These are phyloP conservation scores for Penicillium cinerascens DNA, from an alignment of 495 filamentous ascomycete genomes.

Conservation along the genomic window DNA sequence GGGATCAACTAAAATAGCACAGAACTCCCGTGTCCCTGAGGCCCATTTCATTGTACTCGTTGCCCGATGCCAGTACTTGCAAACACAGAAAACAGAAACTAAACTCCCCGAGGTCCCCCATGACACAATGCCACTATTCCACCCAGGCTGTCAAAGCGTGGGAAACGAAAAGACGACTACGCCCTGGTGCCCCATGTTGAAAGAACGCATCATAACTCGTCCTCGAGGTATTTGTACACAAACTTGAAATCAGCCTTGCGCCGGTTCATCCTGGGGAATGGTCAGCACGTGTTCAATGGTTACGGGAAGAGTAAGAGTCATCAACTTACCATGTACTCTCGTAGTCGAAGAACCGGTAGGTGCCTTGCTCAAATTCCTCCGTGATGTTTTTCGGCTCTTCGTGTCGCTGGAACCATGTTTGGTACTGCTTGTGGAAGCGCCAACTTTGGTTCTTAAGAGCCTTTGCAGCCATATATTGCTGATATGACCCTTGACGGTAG, in stretches of 20 bases:
- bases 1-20: slow-evolving; percentile 17
- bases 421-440: slow-evolving; percentile 99
- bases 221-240: slow-evolving; percentile 93
- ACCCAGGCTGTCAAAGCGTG: neutral
- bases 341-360: slow-evolving; percentile 98
- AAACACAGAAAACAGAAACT: slow-evolving; percentile 3
- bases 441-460: slow-evolving; percentile 95
- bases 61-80: slow-evolving; percentile 17
- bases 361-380: slow-evolving; percentile 97
- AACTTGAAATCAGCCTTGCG: slow-evolving; percentile 98
- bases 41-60: slow-evolving; percentile 32
- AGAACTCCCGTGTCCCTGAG: slow-evolving; percentile 31
- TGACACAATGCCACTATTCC: slow-evolving; percentile 1
- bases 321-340: slow-evolving; percentile 94
- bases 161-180: neutral
- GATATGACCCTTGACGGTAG: slow-evolving; percentile 92
- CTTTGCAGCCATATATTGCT: slow-evolving; percentile 95
- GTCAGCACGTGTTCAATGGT: slow-evolving; percentile 9
- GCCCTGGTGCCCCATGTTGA: neutral
- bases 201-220: slow-evolving; percentile 63
- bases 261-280: slow-evolving; percentile 87
- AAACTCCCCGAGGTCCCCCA: neutral
- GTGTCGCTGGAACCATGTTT: slow-evolving; percentile 98
- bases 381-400: slow-evolving; percentile 98
- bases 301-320: neutral